Conservation (phyloP, 768 basidiomycete genomes). For the Coprinopsis sp. region DNA sequence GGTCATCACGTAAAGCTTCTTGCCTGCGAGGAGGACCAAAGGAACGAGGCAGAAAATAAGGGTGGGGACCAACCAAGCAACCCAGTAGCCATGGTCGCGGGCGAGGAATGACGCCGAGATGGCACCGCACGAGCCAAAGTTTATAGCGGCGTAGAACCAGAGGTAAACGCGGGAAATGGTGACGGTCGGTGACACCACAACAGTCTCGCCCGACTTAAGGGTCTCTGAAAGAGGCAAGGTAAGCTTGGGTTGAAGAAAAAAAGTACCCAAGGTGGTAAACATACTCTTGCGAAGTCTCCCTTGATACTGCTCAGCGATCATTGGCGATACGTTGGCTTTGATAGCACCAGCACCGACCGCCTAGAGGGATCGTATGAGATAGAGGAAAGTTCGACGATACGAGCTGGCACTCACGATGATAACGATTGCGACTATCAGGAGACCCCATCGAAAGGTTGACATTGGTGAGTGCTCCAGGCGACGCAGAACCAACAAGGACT, state of each 20-base stretch:
- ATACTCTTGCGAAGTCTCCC: no score
- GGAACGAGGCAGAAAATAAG: slow-evolving; percentile 58
- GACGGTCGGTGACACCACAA: slow-evolving; percentile 68
- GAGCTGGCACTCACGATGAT: slow-evolving; percentile 51
- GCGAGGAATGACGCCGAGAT: no score
- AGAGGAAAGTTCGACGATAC: slow-evolving; percentile 1
- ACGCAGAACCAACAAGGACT: slow-evolving; percentile 59
- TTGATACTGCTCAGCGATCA: slow-evolving; percentile 79
- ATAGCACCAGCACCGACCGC: slow-evolving; percentile 57
- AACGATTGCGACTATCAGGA: slow-evolving; percentile 56
- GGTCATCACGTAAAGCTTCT: slow-evolving; percentile 48
- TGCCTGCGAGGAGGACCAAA: slow-evolving; percentile 50
- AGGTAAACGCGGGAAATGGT: slow-evolving; percentile 73
- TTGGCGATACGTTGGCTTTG: slow-evolving; percentile 73
- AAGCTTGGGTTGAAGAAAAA: no score
- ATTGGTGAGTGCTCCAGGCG: slow-evolving; percentile 66
- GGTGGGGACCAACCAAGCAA: slow-evolving; percentile 65
- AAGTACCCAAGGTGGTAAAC: no score
- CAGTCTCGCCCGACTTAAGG: slow-evolving; percentile 55
- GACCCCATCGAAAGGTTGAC: no score
- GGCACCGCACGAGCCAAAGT: slow-evolving; percentile 74
- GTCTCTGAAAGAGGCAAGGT: slow-evolving; percentile 49
- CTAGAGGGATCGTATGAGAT: slow-evolving; percentile 4
- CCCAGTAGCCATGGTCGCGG: slow-evolving; percentile 63
- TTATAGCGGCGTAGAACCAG: no score